A percentile compares a stretch with the other conserved stretches of the same genome.
phyloP scores from a whole-genome alignment of 2,329 filamentous ascomycete species.

The Colletotrichum caudatum region DNA sequence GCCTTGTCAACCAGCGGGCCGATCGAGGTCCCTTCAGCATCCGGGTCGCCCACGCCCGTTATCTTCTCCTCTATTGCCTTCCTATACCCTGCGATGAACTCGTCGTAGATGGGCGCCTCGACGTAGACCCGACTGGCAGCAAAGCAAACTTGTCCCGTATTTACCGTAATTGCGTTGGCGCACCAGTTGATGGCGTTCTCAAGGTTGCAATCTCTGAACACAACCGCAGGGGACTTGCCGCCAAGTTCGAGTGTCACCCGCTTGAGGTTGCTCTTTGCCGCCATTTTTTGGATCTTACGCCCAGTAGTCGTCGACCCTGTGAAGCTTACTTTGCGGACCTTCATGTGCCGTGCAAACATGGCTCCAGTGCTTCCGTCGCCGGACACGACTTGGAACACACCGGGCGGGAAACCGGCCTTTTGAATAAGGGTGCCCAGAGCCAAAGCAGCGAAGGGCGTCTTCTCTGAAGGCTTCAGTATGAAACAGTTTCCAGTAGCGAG shows the following conservation, averaged over 20 bases:
- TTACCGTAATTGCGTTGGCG: conserved; percentile 69
- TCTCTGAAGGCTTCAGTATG: too few relatives aligned
- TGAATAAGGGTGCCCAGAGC: too few relatives aligned
- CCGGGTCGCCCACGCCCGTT: conserved; percentile 71
- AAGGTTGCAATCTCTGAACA: conserved; percentile 74
- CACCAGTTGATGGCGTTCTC: conserved; percentile 65
- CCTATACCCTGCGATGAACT: conserved; percentile 70
- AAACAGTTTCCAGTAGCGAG: too few relatives aligned
- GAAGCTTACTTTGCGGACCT: too few relatives aligned
- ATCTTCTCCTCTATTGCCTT: conserved; percentile 68
- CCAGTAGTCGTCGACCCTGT: too few relatives aligned
- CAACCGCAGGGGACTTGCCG: conserved; percentile 74
- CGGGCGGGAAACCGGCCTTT: too few relatives aligned
- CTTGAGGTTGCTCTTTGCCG: too few relatives aligned
- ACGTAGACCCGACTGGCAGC: conserved; percentile 80
- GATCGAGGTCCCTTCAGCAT: conserved; percentile 68
- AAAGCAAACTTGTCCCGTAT: conserved; percentile 81
- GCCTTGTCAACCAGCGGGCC: conserved; percentile 66
- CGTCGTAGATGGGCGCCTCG: conserved; percentile 67
- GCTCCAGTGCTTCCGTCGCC: too few relatives aligned
- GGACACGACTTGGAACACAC: too few relatives aligned
- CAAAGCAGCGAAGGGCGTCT: too few relatives aligned
- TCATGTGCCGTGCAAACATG: too few relatives aligned
- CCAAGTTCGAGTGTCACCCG: conserved; percentile 62
- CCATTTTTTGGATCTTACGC: too few relatives aligned